These are phyloP conservation scores for Solanum hybrid DNA, from an alignment of 305 asterid genomes.

Conservation along the genomic window DNA sequence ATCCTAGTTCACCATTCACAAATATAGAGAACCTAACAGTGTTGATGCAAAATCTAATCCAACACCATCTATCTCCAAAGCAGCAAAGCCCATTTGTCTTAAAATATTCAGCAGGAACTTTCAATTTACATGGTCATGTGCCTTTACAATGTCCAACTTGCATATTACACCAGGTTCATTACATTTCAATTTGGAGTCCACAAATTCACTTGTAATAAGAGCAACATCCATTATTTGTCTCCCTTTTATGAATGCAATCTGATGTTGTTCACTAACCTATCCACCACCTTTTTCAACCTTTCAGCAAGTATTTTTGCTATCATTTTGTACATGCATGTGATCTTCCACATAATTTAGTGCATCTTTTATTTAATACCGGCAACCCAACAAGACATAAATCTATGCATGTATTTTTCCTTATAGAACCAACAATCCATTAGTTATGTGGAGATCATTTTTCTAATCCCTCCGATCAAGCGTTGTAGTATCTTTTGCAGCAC, in stretches of 20 bases:
- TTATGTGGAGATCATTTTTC: neutral
- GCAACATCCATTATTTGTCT: neutral
- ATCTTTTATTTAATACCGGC: neutral
- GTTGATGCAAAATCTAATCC: neutral
- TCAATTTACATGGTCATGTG: neutral
- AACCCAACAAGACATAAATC: neutral
- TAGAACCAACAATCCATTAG: neutral
- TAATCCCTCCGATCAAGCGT: neutral
- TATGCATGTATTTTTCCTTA: neutral
- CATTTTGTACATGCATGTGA: neutral
- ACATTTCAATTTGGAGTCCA: neutral
- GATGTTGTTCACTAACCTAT: neutral
- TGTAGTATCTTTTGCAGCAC: neutral
- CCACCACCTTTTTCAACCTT: neutral
- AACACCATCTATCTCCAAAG: neutral
- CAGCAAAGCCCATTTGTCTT: neutral
- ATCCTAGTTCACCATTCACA: neutral
- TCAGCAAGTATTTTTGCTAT: neutral
- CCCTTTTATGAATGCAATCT: neutral
- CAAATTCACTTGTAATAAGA: neutral
- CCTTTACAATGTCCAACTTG: neutral
- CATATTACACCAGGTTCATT: neutral
- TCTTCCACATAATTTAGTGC: neutral
- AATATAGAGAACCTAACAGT: neutral
- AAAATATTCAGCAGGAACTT: neutral